These are phyloP conservation scores for Pythium phragmiticola DNA, from an alignment of 352 stramenopile species.

Conservation along the genomic window DNA sequence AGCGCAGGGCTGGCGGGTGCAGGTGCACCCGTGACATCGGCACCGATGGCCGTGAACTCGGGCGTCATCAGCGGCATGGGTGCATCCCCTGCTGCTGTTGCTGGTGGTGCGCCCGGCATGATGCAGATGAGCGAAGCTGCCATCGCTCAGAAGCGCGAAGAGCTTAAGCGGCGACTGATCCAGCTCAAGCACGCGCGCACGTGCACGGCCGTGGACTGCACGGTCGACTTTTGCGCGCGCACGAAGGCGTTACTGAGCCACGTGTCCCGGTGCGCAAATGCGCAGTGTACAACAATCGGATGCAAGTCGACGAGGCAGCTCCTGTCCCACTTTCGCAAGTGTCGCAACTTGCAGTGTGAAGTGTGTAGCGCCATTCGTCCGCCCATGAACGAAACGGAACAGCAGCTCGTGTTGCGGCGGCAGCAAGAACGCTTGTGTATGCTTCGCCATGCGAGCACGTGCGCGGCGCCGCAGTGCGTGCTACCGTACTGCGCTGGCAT, in stretches of 20 bases:
- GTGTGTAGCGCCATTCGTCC: conserved; percentile 86
- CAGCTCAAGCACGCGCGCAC: conserved; percentile 87
- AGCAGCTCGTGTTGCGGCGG: conserved; percentile 77
- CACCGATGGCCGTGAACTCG: conserved; percentile 3
- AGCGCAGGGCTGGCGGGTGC: not conserved
- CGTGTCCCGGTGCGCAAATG: conserved; percentile 81
- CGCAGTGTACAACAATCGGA: conserved; percentile 82
- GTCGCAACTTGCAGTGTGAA: conserved; percentile 83
- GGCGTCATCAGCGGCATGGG: conserved; percentile 7
- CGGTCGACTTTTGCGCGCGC: conserved; percentile 79
- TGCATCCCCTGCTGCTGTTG: conserved; percentile 15
- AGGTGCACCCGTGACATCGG: conserved; percentile 2
- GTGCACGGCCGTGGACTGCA: conserved; percentile 69
- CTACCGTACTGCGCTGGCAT: conserved; percentile 86
- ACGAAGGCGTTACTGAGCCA: conserved; percentile 80
- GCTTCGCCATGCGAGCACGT: conserved; percentile 85
- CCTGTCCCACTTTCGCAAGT: conserved; percentile 87
- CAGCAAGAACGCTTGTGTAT: conserved; percentile 88
- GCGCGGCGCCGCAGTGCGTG: conserved; percentile 57
- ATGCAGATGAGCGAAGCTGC: conserved; percentile 77
- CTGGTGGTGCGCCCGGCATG: conserved; percentile 36
- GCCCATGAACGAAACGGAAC: conserved; percentile 86
- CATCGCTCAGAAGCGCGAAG: conserved; percentile 83
- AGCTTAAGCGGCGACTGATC: conserved; percentile 81
- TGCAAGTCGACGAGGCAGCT: conserved; percentile 87